phyloP scores from a whole-genome alignment of 306 rosid genomes.

The Acacia acuminata region DNA sequence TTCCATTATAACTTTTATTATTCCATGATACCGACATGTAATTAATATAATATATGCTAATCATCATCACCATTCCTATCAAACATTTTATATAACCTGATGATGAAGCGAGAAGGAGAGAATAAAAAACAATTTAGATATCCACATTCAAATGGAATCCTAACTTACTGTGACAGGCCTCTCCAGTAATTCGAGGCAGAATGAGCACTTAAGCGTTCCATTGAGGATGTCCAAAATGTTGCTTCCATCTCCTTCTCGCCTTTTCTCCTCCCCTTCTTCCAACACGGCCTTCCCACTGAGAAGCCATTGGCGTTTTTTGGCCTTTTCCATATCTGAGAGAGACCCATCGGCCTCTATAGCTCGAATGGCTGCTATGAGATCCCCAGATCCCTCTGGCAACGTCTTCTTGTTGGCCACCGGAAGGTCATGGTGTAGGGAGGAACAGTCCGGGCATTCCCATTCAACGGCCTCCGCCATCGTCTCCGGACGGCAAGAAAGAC shows the following conservation, averaged over 20 bases:
- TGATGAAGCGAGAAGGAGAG: too few relatives aligned
- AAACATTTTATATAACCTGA: neutral
- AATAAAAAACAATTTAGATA: too few relatives aligned
- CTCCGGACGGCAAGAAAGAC: neutral
- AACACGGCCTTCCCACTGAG: conserved; percentile 39
- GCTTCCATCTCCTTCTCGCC: neutral
- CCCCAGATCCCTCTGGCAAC: conserved; percentile 9
- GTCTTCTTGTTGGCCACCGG: neutral
- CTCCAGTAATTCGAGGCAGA: neutral
- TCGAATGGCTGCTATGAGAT: conserved; percentile 41
- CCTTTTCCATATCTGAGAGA: conserved; percentile 54
- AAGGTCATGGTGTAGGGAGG: conserved; percentile 3
- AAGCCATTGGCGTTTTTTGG: conserved; percentile 10
- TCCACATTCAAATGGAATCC: neutral
- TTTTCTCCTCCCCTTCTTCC: neutral
- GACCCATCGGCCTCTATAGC: conserved; percentile 52
- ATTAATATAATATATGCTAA: neutral
- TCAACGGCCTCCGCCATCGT: conserved; percentile 38
- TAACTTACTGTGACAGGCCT: conserved; percentile 29
- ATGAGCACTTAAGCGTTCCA: neutral
- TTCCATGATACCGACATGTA: neutral
- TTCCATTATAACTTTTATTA: neutral
- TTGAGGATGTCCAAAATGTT: conserved; percentile 40
- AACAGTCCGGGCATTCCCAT: conserved; percentile 66
- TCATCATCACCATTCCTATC: neutral